Percentiles rank a stretch among this genome's conserved stretches.
Conservation (phyloP, 805 yeast genomes). For the Wickerhamomyces subpelliculosus region DNA sequence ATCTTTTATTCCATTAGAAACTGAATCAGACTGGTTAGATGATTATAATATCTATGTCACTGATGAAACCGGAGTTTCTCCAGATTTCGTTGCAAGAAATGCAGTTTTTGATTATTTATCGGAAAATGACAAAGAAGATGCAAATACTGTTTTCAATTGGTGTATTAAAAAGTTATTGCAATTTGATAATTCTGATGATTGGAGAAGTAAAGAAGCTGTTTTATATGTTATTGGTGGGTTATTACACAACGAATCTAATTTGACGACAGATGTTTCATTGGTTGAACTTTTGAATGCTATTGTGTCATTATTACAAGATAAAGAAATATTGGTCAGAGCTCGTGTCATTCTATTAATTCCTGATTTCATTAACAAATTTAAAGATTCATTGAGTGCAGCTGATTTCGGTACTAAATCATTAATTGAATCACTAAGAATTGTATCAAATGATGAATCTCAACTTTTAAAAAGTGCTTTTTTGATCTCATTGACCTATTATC, state of each 20-base stretch:
- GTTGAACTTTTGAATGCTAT: slow-evolving; percentile 1
- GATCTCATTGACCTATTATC: slow-evolving; percentile 48
- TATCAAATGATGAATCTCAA: slow-evolving; percentile 24
- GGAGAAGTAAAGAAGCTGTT: slow-evolving; percentile 43
- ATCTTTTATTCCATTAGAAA: slow-evolving; percentile 20
- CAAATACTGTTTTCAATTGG: slow-evolving; percentile 15
- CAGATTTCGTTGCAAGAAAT: slow-evolving; percentile 51
- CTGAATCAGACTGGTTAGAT: slow-evolving; percentile 40
- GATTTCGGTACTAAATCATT: slow-evolving; percentile 25
- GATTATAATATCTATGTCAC: slow-evolving; percentile 70
- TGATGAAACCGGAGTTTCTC: slow-evolving; percentile 63
- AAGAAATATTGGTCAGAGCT: slow-evolving; percentile 35
- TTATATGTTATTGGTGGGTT: slow-evolving; percentile 45
- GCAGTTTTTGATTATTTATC: slow-evolving; percentile 50
- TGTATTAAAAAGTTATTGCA: not conserved
- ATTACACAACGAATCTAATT: slow-evolving; percentile 36
- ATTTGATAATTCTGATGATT: slow-evolving; percentile 14
- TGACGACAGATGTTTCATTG: slow-evolving; percentile 21
- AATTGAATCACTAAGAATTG: slow-evolving; percentile 13
- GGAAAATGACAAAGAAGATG: slow-evolving; percentile 39
- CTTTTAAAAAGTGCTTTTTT: slow-evolving; percentile 28
- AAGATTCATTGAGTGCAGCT: slow-evolving; percentile 24
- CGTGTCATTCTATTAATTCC: slow-evolving; percentile 51
- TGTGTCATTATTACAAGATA: slow-evolving; percentile 6
- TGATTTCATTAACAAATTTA: slow-evolving; percentile 47